A percentile compares a stretch with the other conserved stretches of the same genome.
Evolutionary conservation across 2,329 filamentous ascomycete species (phyloP).

Genomic region (Ophiostoma himal-ulmi): DNA sequence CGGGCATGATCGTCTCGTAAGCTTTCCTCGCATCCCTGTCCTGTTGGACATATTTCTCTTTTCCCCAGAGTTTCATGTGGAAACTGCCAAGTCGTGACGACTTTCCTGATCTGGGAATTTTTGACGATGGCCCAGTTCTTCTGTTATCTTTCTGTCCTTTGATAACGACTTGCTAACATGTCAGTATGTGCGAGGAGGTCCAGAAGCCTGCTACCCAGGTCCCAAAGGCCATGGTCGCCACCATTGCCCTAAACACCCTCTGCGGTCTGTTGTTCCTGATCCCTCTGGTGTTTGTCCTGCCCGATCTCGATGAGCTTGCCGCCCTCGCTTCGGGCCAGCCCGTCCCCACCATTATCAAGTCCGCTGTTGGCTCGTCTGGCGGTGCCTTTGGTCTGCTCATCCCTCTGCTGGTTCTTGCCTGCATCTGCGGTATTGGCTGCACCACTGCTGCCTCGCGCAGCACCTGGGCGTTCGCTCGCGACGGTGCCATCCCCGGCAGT

Average conservation of each 20-base stretch:
- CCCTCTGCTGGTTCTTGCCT: conserved; percentile 10
- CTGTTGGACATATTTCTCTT: not conserved
- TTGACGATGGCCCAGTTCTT: not conserved
- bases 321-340: conserved; percentile 10
- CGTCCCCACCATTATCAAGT: conserved; percentile 12
- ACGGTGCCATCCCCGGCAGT: conserved; percentile 10
- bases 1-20: conserved; percentile 15
- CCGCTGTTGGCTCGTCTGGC: conserved; percentile 1
- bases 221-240: conserved; percentile 14
- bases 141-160: not conserved
- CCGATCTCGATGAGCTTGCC: conserved; percentile 2
- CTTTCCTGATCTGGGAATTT: not conserved
- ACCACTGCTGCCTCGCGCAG: conserved; percentile 10
- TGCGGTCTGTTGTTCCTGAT: conserved; percentile 14
- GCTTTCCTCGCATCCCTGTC: not conserved
- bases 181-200: conserved; percentile 14
- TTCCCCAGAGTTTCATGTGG: not conserved
- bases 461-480: conserved; percentile 12
- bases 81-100: not conserved
- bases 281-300: conserved; percentile 11
- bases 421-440: conserved; percentile 13
- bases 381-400: conserved; percentile 7
- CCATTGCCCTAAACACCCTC: conserved; percentile 1
- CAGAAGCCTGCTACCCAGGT: conserved; percentile 16
- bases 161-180: not conserved